Conservation (phyloP, 768 basidiomycete genomes). For the Auriscalpium orientale region DNA sequence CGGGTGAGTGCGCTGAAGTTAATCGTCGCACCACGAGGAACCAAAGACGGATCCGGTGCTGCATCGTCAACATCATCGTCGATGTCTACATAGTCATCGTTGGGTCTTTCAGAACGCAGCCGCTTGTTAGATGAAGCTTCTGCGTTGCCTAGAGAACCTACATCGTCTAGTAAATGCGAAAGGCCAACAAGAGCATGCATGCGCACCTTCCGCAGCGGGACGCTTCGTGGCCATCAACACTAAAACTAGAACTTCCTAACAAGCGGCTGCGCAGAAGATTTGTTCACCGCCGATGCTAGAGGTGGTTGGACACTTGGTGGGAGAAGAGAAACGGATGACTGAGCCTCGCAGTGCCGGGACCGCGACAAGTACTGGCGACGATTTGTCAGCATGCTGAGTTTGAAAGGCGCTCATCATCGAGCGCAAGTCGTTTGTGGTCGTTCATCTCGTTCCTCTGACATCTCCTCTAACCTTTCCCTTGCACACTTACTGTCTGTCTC, state of each 20-base stretch:
- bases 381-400: slow-evolving; percentile 14
- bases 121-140: slow-evolving; percentile 31
- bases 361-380: not conserved
- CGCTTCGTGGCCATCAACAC: slow-evolving; percentile 10
- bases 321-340: not conserved
- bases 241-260: not conserved
- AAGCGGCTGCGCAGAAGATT: not conserved
- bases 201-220: slow-evolving; percentile 21
- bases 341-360: not conserved
- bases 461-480: slow-evolving; percentile 10
- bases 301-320: not conserved
- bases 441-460: slow-evolving; percentile 12
- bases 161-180: not conserved
- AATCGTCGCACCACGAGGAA: slow-evolving; percentile 73
- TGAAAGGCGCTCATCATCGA: slow-evolving; percentile 2
- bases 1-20: slow-evolving; percentile 81
- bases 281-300: not conserved
- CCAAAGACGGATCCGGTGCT: slow-evolving; percentile 31
- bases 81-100: slow-evolving; percentile 44
- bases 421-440: slow-evolving; percentile 2
- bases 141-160: slow-evolving; percentile 9
- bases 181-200: not conserved
- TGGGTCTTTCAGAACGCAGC: slow-evolving; percentile 36
- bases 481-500: slow-evolving; percentile 1
- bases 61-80: slow-evolving; percentile 41